Base-by-base conservation (phyloP, 1,284 basidiomycete genomes). In the Apiotrichum porosum region DNA sequence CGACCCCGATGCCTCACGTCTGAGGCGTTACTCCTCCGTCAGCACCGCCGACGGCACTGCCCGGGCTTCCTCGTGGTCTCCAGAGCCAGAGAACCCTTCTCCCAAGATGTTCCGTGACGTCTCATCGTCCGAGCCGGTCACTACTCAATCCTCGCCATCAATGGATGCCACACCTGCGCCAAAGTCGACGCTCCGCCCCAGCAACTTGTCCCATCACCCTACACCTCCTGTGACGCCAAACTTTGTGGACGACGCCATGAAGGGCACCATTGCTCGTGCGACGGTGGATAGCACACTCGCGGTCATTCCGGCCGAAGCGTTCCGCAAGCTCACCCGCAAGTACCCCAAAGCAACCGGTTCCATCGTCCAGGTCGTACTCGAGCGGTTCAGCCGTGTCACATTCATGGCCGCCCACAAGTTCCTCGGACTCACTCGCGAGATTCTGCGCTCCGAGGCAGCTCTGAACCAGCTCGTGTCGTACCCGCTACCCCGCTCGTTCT, bases 261-360 rank as follows among this genome's bases (percentile, higher is more conserved):
- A 63, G 35, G 68, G 69, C 8, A 69, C 84, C 3, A 83, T 97
- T 26, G 93, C 92, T 13, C 79, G 93, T 24, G 95, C 94, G 3
- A 86, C 85, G 1, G 86, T 88, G 46, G 94, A 99, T 66, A 91
- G 89, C 4, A 97, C 94, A 0, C 76, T 99, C 9, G 95, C 94
- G n/a, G 94, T 98, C 14, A 97, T 99, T 47, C 95, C 94, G 5
- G 93, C 94, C 1, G 91, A 97, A 68, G 95, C 94, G 4, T 99
- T 99, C 75, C 81, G 61, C 22, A 71, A 70, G 46, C 56, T 80
- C 23, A 97, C 93, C 1, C 88, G 91, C 71, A 92, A 94, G 67
- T 97, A 88, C 62, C 94, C 94, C 0, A 97, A 97, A 63, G 91
- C 95, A 1, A 89, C 91, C 18, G 92, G 93, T 2, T 91, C 97